These are phyloP conservation scores for Ceratonia siliqua DNA, from an alignment of 306 rosid genomes.

Conservation along the genomic window DNA sequence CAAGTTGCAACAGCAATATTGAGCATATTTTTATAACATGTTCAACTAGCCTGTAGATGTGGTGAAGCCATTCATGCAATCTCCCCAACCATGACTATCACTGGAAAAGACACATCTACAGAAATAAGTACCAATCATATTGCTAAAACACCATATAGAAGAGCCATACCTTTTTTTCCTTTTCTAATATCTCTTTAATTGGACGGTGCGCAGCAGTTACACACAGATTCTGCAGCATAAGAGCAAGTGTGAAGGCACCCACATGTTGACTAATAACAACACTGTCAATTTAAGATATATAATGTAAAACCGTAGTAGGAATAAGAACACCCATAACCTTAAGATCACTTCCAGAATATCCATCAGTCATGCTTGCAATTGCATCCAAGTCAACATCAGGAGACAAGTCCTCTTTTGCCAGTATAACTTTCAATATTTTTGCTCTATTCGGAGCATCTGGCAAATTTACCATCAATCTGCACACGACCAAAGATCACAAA, in stretches of 20 bases:
- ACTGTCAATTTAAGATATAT: neutral
- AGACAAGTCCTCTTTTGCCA: slow-evolving; percentile 94
- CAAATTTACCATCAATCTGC: slow-evolving; percentile 98
- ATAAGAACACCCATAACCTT: slow-evolving; percentile 35
- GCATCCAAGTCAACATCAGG: slow-evolving; percentile 73
- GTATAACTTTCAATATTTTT: slow-evolving; percentile 84
- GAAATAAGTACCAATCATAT: slow-evolving; percentile 15
- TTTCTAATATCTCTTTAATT: slow-evolving; percentile 92
- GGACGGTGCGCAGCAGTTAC: slow-evolving; percentile 98
- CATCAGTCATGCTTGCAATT: slow-evolving; percentile 93
- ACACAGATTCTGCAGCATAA: slow-evolving; percentile 78
- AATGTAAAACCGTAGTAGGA: neutral
- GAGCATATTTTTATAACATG: neutral
- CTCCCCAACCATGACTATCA: slow-evolving; percentile 2
- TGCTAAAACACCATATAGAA: slow-evolving; percentile 10
- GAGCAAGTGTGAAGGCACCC: slow-evolving; percentile 27
- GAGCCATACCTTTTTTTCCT: slow-evolving; percentile 79
- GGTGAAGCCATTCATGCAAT: neutral
- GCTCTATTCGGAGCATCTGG: slow-evolving; percentile 95
- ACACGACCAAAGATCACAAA: slow-evolving; percentile 36
- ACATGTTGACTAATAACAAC: neutral
- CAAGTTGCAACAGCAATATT: neutral
- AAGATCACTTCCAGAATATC: slow-evolving; percentile 86
- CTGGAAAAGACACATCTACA: neutral
- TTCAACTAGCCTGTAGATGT: neutral